Percentiles rank a stretch among this genome's conserved stretches.
These are phyloP conservation scores for Chalciporus sp. DNA, from an alignment of 1,284 basidiomycete species.

Conservation along the genomic window DNA sequence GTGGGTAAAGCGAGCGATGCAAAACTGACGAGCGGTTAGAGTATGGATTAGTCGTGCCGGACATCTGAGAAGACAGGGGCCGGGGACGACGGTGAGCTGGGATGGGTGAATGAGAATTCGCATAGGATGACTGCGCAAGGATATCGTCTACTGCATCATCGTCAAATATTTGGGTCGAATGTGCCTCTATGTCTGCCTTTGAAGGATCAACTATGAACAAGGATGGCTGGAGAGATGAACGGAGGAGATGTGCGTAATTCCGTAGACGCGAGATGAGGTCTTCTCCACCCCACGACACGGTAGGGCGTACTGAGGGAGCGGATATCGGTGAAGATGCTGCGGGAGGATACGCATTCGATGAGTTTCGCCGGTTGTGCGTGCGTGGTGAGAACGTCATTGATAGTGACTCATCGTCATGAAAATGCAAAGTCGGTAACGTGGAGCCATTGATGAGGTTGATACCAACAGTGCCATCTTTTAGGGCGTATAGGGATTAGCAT, in stretches of 20 bases:
- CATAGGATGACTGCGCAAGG: slow-evolving; percentile 72
- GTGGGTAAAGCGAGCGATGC: slow-evolving; percentile 67
- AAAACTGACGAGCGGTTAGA: slow-evolving; percentile 73
- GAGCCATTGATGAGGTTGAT: slow-evolving; percentile 89
- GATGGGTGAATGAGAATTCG: slow-evolving; percentile 79
- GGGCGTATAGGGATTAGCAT: slow-evolving; percentile 1
- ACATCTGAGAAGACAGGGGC: slow-evolving; percentile 52
- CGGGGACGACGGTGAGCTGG: slow-evolving; percentile 78
- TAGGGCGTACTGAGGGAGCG: slow-evolving; percentile 44
- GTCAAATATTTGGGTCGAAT: slow-evolving; percentile 78
- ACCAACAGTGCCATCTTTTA: slow-evolving; percentile 70
- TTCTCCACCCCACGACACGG: slow-evolving; percentile 81
- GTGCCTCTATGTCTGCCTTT: slow-evolving; percentile 85
- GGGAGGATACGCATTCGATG: slow-evolving; percentile 63
- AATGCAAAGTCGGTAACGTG: slow-evolving; percentile 88
- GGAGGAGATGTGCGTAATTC: slow-evolving; percentile 74
- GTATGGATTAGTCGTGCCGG: slow-evolving; percentile 52
- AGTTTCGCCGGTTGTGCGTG: slow-evolving; percentile 27
- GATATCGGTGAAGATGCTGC: slow-evolving; percentile 47
- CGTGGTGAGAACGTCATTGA: slow-evolving; percentile 65
- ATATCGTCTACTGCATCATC: slow-evolving; percentile 86
- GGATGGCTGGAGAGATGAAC: slow-evolving; percentile 76
- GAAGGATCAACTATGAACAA: slow-evolving; percentile 94
- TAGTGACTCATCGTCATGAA: slow-evolving; percentile 94
- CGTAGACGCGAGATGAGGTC: slow-evolving; percentile 76